Conservation (phyloP, 768 basidiomycete genomes). For the Xanthoconium purpureum region DNA sequence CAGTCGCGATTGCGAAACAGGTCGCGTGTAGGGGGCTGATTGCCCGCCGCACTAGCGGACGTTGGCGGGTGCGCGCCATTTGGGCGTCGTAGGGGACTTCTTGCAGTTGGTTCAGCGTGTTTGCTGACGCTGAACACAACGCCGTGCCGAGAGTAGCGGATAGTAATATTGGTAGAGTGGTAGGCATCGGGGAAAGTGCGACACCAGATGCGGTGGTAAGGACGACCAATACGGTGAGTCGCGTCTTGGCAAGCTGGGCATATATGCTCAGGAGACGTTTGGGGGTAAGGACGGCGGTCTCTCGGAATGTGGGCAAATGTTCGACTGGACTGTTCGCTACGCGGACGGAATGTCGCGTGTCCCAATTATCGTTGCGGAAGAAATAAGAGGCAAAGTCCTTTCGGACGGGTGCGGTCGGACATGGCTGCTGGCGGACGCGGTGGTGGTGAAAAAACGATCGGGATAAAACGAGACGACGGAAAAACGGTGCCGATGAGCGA, state of each 20-base stretch:
- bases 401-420: constrained; percentile 17
- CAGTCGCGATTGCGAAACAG: constrained; percentile 73
- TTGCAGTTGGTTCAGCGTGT: constrained; percentile 91
- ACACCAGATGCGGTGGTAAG: constrained; percentile 91
- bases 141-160: constrained; percentile 87
- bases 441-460: constrained; percentile 10
- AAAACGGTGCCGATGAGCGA: constrained; percentile 14
- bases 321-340: constrained; percentile 11
- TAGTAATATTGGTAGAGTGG: constrained; percentile 79
- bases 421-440: not conserved
- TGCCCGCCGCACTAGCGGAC: constrained; percentile 84
- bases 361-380: constrained; percentile 61
- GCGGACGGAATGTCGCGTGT: constrained; percentile 14
- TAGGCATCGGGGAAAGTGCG: constrained; percentile 85
- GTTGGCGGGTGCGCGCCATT: constrained; percentile 84
- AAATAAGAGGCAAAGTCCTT: constrained; percentile 53
- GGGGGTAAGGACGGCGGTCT: constrained; percentile 44
- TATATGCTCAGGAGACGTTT: constrained; percentile 63
- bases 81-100: constrained; percentile 97
- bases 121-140: constrained; percentile 90
- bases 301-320: constrained; percentile 32
- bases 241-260: constrained; percentile 77
- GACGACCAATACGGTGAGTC: constrained; percentile 79
- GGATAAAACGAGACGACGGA: not conserved
- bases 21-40: constrained; percentile 83